Evolutionary conservation across 495 filamentous ascomycete species (phyloP).

Genomic region (Wilcoxina mikolae): DNA sequence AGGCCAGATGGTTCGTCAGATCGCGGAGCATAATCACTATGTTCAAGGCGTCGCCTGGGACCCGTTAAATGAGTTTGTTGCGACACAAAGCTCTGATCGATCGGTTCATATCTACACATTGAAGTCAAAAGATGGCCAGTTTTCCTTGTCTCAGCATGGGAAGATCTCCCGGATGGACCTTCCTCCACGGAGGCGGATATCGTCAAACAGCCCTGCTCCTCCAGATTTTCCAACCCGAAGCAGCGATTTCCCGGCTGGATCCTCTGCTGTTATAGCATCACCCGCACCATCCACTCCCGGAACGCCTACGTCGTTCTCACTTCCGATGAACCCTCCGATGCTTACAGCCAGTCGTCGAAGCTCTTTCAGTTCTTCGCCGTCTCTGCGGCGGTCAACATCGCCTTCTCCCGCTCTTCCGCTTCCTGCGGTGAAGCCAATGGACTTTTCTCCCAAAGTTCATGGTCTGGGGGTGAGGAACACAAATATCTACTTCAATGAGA

Average conservation of each 20-base stretch:
- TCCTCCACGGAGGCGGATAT: conserved; percentile 61
- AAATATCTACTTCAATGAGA: conserved; percentile 93
- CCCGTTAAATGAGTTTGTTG: conserved; percentile 92
- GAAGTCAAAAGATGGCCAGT: conserved; percentile 92
- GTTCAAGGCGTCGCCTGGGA: conserved; percentile 99
- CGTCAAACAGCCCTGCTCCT: conserved; percentile 84
- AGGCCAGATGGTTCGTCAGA: conserved; percentile 88
- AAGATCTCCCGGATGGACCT: conserved; percentile 76
- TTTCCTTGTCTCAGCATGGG: conserved; percentile 63
- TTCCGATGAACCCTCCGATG: conserved; percentile 94
- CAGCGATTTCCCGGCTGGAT: conserved; percentile 31
- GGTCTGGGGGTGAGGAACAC: conserved; percentile 62
- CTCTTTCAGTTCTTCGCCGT: conserved; percentile 82
- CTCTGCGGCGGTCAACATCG: conserved; percentile 73
- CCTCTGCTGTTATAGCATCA: conserved; percentile 39
- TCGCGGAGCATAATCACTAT: conserved; percentile 97
- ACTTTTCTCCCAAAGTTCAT: conserved; percentile 65
- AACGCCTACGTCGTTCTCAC: conserved; percentile 74
- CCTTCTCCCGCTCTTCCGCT: conserved; percentile 83
- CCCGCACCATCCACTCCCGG: conserved; percentile 84
- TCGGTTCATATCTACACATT: conserved; percentile 94
- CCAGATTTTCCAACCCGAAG: conserved; percentile 44
- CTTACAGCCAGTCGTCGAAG: conserved; percentile 84
- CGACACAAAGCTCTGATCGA: conserved; percentile 94
- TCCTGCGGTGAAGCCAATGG: conserved; percentile 91